Evolutionary conservation across 1,139 yeast genomes (phyloP), one percentile per base, ranked within the genome.

Genomic region (Diutina sp.): DNA sequence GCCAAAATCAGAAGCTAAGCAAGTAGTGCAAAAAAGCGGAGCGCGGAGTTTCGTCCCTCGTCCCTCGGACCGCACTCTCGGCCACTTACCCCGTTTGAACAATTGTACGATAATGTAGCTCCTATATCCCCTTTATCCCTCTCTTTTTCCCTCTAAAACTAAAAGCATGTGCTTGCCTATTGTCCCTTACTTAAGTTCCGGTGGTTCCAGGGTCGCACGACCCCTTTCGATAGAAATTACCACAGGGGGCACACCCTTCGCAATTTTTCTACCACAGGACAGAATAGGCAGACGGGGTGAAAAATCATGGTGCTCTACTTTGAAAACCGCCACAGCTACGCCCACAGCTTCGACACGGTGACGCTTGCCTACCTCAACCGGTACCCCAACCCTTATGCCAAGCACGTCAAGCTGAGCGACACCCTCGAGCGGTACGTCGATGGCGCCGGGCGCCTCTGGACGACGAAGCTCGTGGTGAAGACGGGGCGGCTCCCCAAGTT

Each of bases 361-460:
- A 78, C 91, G 5, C 73, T 85, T 56, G 96, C 96, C 1, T 86
- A 85, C 67, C 84, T 89, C 69, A 88, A 88, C 70, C 74, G 95
- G 63, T 90, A 89, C 66, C 97, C 97, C 2, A 90, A 90, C 65
- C 99, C 99, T 3, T 90, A 79, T 66, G 86, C 97, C 47, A 73
- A 82, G n/a, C 97, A 93, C 71, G 97, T 93, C 14, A 73, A 85
- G 54, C 85, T 96, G 14, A 84, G 84, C 48, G 99, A 93, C 67
- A 88, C 96, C 2, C 69, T 88, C 32, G 83, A 83, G 52, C 74
- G 74, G 54, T 70, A 73, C 61, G 75, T 86, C 35, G 91, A 87
- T 61, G 66, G 67, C 0, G 70, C 80, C 16, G 96, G 96, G 25
- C 74, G 83, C 57, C 76, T 90, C 56, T 79, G 83, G 63, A 83